Base-by-base conservation (phyloP, 352 stramenopile genomes). In the Phytophthora constricta region DNA sequence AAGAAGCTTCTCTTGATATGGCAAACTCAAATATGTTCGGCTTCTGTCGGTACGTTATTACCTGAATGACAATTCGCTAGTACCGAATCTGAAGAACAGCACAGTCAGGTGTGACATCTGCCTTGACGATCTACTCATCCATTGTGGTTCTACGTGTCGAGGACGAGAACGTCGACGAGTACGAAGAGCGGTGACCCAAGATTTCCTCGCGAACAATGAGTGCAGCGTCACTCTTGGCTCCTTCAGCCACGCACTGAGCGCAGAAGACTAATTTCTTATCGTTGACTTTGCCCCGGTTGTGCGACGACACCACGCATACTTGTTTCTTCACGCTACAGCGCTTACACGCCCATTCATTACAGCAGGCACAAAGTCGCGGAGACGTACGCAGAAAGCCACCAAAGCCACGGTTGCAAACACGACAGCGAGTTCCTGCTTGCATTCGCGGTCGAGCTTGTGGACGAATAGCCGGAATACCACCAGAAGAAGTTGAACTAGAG, bases 221-320 rank as follows among this genome's bases (percentile, higher is more conserved):
- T 2, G 58, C 54, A 22, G 70, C 67, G n/a, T 78, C 58, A 51
- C 70, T 74, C 52, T 77, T 77, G 43, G 70, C 73, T 0, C 62
- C 70, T 42, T 79, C 62, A 17, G 66, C 65, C 25, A 78, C 72
- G 25, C 74, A 82, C 31, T 79, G 70, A 23, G 62, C 70, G 28
- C 74, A 82, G 39, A 82, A 82, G 22, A 77, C 33, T 41, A 82
- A 56, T 41, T 73, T 79, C 39, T 70, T 72, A 47, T 82, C 74
- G 49, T 82, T 74, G 49, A 82, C 66, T 31, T 79, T 76, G 66
- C 37, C 76, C 11, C 23, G 60, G 59, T 79, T 62, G 47, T 73
- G 66, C 9, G 68, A 72, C 16, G 74, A 82, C 54, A 78, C 52
- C n/a, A 77, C 62, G 39, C 71, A 78, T 47, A 82, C 28, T 47